phyloP scores from a whole-genome alignment of 164 flowering plant species.

The Stephania japonica region DNA sequence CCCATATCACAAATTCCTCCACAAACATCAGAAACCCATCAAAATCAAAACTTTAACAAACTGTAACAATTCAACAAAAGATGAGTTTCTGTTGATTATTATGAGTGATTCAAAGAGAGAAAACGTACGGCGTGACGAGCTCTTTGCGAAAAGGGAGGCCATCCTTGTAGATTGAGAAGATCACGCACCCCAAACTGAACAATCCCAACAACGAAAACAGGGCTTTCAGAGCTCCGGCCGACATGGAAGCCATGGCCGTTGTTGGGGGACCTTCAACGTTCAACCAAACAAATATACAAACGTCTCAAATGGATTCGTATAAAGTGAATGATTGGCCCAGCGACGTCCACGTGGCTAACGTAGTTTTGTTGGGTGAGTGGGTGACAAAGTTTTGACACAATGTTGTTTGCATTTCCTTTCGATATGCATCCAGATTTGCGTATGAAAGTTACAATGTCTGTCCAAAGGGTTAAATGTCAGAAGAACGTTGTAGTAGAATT shows the following conservation, averaged over 20 bases:
- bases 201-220: constrained; percentile 36
- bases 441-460: no score
- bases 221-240: constrained; percentile 20
- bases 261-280: no score
- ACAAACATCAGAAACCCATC: no score
- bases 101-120: background rate
- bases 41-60: no score
- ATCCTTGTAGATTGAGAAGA: constrained; percentile 47
- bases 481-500: no score
- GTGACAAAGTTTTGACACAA: no score
- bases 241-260: constrained; percentile 21
- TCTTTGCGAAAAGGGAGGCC: constrained; percentile 66
- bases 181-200: constrained; percentile 41
- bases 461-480: no score
- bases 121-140: constrained; percentile 56
- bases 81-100: background rate
- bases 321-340: background rate
- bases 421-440: no score
- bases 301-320: background rate
- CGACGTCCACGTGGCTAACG: background rate
- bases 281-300: background rate
- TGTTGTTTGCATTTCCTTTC: no score
- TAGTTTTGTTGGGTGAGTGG: background rate
- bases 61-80: background rate
- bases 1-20: background rate